Percentiles rank a stretch among this genome's conserved stretches.
Conservation (phyloP, 2,329 filamentous ascomycete genomes). For the Pseudopithomyces maydicus region DNA sequence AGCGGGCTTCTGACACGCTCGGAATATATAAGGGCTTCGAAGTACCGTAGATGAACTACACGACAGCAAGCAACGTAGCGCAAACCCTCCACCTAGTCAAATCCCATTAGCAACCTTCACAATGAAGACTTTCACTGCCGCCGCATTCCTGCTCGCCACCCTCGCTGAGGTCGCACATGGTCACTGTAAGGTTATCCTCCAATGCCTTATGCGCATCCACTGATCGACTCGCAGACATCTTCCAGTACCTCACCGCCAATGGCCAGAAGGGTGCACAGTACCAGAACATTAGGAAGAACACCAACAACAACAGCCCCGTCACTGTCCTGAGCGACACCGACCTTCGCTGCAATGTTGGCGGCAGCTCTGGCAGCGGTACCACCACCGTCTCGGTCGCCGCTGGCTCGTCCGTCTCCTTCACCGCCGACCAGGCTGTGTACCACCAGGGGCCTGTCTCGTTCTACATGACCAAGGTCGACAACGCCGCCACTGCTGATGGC, state of each 20-base stretch:
- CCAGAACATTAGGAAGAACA: slow-evolving; percentile 45
- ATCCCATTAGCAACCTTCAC: background rate
- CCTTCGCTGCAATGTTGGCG: slow-evolving; percentile 45
- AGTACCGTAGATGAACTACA: slow-evolving; percentile 8
- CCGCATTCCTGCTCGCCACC: slow-evolving; percentile 36
- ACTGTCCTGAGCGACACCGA: slow-evolving; percentile 35
- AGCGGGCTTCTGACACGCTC: slow-evolving; percentile 6
- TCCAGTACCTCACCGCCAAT: slow-evolving; percentile 45
- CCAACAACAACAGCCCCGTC: slow-evolving; percentile 46
- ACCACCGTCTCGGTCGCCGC: slow-evolving; percentile 42
- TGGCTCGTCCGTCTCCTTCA: slow-evolving; percentile 41
- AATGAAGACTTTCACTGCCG: slow-evolving; percentile 43
- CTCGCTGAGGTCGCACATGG: slow-evolving; percentile 43
- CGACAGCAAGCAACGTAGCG: slow-evolving; percentile 7
- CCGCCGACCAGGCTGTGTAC: slow-evolving; percentile 44
- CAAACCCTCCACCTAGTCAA: background rate
- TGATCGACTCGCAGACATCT: slow-evolving; percentile 38
- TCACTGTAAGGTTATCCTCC: slow-evolving; percentile 33
- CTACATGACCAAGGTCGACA: slow-evolving; percentile 45
- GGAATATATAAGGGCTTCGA: slow-evolving; percentile 28
- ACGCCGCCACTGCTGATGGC: slow-evolving; percentile 40
- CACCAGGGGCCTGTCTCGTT: slow-evolving; percentile 46
- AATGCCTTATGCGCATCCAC: background rate
- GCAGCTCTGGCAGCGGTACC: slow-evolving; percentile 31
- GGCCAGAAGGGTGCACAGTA: slow-evolving; percentile 39